Evolutionary conservation across 345 rosid species (phyloP).

Genomic region (Melaleuca alternifolia): DNA sequence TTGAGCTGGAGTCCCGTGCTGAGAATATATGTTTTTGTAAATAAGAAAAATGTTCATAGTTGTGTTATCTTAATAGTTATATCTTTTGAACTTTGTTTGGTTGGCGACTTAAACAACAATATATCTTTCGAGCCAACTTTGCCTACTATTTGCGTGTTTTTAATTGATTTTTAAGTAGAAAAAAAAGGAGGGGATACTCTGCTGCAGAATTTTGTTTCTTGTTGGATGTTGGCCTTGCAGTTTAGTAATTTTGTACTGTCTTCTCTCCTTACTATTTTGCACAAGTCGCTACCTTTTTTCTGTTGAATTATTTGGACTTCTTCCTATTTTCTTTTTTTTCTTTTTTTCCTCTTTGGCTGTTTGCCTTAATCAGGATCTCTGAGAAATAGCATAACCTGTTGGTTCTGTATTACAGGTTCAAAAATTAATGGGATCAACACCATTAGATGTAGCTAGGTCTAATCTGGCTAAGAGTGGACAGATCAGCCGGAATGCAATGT

Average conservation of each 20-base stretch:
- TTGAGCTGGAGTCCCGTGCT: not conserved
- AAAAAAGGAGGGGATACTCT: not conserved
- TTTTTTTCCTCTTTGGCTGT: not conserved
- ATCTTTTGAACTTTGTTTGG: not conserved
- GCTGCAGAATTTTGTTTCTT: not conserved
- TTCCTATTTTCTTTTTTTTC: too few relatives aligned
- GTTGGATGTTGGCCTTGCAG: not conserved
- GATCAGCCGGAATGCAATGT: slow-evolving; percentile 83
- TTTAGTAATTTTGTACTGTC: not conserved
- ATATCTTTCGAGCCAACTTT: not conserved
- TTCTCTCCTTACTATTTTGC: not conserved
- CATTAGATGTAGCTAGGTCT: slow-evolving; percentile 72
- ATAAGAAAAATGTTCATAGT: not conserved
- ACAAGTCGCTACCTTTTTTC: not conserved
- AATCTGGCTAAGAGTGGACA: slow-evolving; percentile 86
- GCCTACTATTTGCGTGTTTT: not conserved
- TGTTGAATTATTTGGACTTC: not conserved
- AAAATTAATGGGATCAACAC: slow-evolving; percentile 85
- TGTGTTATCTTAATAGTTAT: not conserved
- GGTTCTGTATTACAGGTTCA: slow-evolving; percentile 44
- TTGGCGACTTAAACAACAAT: not conserved
- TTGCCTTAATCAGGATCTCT: not conserved
- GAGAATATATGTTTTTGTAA: not conserved
- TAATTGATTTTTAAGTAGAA: not conserved
- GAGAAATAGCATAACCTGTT: not conserved